phyloP scores from a whole-genome alignment of 345 rosid species.

The Toxicodendron radicans region DNA sequence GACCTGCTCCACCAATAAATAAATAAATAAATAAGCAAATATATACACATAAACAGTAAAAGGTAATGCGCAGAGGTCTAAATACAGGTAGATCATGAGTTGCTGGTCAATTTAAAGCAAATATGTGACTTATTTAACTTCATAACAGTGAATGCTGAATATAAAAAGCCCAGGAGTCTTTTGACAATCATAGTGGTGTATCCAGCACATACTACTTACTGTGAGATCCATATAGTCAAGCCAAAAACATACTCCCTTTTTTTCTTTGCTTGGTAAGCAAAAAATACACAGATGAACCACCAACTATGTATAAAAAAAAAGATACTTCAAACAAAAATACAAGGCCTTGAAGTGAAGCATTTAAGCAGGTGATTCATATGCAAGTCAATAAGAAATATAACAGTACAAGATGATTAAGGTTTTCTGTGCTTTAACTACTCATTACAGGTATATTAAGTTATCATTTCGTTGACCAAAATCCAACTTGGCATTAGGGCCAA shows the following conservation, averaged over 20 bases:
- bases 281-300: constrained; percentile 1
- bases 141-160: background rate
- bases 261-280: background rate
- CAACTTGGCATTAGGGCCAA: background rate
- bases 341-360: background rate
- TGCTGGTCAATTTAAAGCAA: background rate
- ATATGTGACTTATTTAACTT: background rate
- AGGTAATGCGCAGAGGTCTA: background rate
- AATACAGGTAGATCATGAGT: constrained; percentile 7
- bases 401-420: background rate
- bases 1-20: constrained; percentile 53
- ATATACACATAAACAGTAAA: background rate
- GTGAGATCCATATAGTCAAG: background rate
- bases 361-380: background rate
- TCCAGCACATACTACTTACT: constrained; percentile 2
- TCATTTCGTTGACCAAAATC: background rate
- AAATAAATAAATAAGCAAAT: constrained; percentile 10
- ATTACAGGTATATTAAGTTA: background rate
- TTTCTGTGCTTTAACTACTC: background rate
- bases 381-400: background rate
- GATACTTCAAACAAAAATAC: background rate
- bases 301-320: background rate
- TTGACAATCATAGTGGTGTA: background rate
- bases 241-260: background rate
- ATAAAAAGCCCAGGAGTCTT: background rate